A percentile compares a stretch with the other conserved stretches of the same genome.
phyloP scores from a whole-genome alignment of 768 basidiomycete species.

The Leucocoprinus birnbaumii region DNA sequence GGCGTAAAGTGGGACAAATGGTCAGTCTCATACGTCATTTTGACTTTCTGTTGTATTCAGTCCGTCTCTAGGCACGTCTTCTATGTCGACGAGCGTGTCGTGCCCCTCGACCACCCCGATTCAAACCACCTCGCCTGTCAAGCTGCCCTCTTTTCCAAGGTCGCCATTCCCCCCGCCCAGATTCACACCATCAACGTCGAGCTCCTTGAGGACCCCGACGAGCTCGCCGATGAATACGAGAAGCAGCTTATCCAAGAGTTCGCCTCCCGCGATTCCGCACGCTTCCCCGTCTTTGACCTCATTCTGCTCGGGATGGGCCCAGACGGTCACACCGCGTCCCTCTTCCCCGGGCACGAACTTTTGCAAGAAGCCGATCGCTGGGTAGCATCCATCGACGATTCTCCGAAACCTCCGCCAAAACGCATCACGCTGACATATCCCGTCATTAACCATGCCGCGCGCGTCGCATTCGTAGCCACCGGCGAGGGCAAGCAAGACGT shows the following conservation, averaged over 20 bases:
- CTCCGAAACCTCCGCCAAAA: conserved; percentile 88
- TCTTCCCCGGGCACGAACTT: conserved; percentile 92
- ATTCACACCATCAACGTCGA: conserved; percentile 80
- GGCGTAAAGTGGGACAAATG: conserved; percentile 92
- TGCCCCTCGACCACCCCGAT: conserved; percentile 89
- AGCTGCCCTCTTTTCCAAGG: conserved; percentile 74
- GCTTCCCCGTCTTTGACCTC: conserved; percentile 97
- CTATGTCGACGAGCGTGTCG: conserved; percentile 95
- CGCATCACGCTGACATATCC: conserved; percentile 92
- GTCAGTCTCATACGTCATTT: conserved; percentile 37
- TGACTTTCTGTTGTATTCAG: background rate
- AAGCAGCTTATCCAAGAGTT: conserved; percentile 86
- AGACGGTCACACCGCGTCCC: conserved; percentile 96
- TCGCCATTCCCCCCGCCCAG: conserved; percentile 71
- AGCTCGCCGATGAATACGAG: conserved; percentile 80
- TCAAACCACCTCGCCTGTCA: conserved; percentile 85
- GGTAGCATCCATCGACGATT: conserved; percentile 92
- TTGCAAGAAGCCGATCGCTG: conserved; percentile 87
- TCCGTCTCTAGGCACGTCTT: conserved; percentile 79
- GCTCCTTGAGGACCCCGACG: conserved; percentile 71
- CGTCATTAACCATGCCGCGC: conserved; percentile 85
- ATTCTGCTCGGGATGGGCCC: conserved; percentile 96
- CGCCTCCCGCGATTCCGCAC: conserved; percentile 88
- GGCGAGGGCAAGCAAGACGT: conserved; percentile 82
- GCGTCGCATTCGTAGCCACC: conserved; percentile 85